Evolutionary conservation across 768 basidiomycete genomes (phyloP).

Genomic region (Galerina sulciceps): DNA sequence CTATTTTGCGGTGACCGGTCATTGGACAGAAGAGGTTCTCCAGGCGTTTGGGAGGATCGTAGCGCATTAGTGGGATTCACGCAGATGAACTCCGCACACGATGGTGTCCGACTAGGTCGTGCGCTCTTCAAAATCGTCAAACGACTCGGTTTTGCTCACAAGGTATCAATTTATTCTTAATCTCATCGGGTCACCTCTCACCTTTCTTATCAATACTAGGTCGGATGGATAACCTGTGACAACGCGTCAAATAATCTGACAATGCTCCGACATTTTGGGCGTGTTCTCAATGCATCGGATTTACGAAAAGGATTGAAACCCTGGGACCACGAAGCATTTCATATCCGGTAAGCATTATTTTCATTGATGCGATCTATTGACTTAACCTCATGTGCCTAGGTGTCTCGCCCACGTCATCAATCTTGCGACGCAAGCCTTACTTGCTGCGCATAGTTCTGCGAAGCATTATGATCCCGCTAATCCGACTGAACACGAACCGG

Average conservation of each 20-base stretch:
- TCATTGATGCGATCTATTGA: not conserved
- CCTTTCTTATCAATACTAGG: not conserved
- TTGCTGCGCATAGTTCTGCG: conserved; percentile 5
- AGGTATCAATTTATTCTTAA: conserved; percentile 22
- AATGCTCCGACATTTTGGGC: conserved; percentile 1
- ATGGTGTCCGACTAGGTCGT: conserved; percentile 36
- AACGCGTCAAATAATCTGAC: conserved; percentile 15
- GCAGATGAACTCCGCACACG: conserved; percentile 39
- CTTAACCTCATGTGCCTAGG: not conserved
- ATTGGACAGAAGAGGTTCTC: conserved; percentile 36
- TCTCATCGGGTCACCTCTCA: too few species aligned
- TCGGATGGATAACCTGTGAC: conserved; percentile 13
- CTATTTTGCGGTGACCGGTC: conserved; percentile 41
- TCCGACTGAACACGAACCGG: not conserved
- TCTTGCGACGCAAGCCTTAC: conserved; percentile 16
- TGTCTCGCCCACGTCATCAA: conserved; percentile 23
- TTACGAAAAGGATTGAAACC: not conserved
- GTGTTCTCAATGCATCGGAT: conserved; percentile 1
- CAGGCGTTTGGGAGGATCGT: conserved; percentile 30
- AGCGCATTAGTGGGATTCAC: conserved; percentile 36
- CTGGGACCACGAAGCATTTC: not conserved
- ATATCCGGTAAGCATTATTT: conserved; percentile 10
- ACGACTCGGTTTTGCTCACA: conserved; percentile 29
- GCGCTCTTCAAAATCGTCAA: conserved; percentile 38
- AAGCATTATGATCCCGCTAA: conserved; percentile 9